Evolutionary conservation across 2,329 filamentous ascomycete genomes (phyloP), one percentile per base, ranked within the genome.

Genomic region (Fusarium caatingaense): DNA sequence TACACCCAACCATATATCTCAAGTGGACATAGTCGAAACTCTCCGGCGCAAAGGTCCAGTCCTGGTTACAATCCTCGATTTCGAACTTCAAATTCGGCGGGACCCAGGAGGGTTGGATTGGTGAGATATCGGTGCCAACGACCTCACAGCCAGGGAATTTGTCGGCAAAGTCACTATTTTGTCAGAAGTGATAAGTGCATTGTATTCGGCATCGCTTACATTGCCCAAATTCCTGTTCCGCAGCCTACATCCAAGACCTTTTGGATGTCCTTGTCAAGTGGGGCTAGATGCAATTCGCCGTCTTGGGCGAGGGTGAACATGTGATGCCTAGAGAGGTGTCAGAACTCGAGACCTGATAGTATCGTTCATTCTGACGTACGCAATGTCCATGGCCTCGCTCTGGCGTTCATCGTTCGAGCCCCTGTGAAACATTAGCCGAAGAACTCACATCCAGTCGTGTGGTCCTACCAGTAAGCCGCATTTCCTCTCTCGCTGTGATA

Each of bases 21-120:
- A 72, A 18, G 25, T 72, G 69, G 20, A 72, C 45, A 16, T 72
- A 72, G 18, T 72, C 69, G n/a, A 72, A 72, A 1, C 66, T 46
- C 2, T 44, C 56, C 3, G 59, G 51, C 2, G 69, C 15, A 3
- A 69, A 72, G 8, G 69, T 72, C 69, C 69, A 72, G 1, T 72
- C 69, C 25, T 72, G 62, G 3, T 51, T 72, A 3, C 70, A 72
- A 13, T 72, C 69, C 12, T 72, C 69, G 11, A 72, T 72, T 37
- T 72, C 66, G 18, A 72, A 72, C 23, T 72, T 64, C 42, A 72
- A 20, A 13, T 72, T 72, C 0, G 69, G 69, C 0, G 69, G 69
- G 0, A 72, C 60, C 69, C 69, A 72, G 6, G 57, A 44, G 5
- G 69, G 69, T 2, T 72, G 69, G 0, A 72, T 72, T 4, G 69